Evolutionary conservation across 371 early-diverging fungal genomes (phyloP), one percentile per base, ranked within the genome.

Genomic region (Mortierella sp.): DNA sequence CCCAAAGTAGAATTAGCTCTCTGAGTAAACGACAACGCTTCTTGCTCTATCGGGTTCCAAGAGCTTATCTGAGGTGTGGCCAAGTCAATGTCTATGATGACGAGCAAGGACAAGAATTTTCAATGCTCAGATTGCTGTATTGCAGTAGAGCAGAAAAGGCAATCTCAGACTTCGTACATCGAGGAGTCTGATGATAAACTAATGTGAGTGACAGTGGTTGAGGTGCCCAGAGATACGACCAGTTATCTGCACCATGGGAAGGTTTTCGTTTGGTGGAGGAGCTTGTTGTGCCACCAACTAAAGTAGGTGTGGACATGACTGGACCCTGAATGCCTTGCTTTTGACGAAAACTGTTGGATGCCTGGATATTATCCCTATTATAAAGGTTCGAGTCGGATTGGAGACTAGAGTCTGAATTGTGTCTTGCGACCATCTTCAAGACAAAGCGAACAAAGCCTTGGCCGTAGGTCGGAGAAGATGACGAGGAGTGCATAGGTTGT

Each of bases 211-310:
- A 40, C 40, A 61, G 24, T 21, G 62, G 62, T 21, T 22, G 24
- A 22, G 62, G 62, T 1, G 62, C 62, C 62, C 41, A 61, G 9
- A 61, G 21, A 45, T 41, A 61, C 0, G 62, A 40, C 62, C 62
- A 61, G 11, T 45, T 22, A 21, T 61, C 45, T 8, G 55, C 55
- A 53, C 55, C 28, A 28, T 53, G 21, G 8, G 13, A 53, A 24
- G 55, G 8, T 16, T 53, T 53, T 21, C 55, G 55, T 53, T 53
- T 53, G 8, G 7, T 24, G n/a, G 19, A 32, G 38, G 32, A 55
- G 28, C 24, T 55, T 24, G 24, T 55, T 24, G 57, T 24, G 28
- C 52, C 52, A 52, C 52, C 52, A 4, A 21, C 21, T 19, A 3
- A 21, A 7, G 58, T 24, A 24, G 58, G 4, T 33, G 59, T 16